These are phyloP conservation scores for Lichtheimia ornata DNA, from an alignment of 371 early-diverging fungal species.

Conservation along the genomic window DNA sequence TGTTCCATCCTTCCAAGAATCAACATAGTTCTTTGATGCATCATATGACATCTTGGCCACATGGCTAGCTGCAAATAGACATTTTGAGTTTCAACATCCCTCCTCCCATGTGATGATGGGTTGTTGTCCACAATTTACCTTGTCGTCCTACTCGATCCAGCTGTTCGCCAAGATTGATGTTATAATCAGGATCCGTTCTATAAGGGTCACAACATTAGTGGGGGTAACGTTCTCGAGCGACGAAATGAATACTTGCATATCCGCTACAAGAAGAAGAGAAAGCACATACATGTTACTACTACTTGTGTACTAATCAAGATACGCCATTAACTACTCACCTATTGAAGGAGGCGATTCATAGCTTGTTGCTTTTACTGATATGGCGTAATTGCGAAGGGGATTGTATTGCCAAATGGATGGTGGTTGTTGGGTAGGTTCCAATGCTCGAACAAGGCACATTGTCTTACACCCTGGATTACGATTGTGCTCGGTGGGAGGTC, in stretches of 20 bases:
- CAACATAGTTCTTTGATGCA: conserved; percentile 11
- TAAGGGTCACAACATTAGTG: not conserved
- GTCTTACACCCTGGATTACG: not conserved
- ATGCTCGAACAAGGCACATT: conserved; percentile 9
- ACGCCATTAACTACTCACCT: not conserved
- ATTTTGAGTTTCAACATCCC: not conserved
- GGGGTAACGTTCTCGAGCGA: not conserved
- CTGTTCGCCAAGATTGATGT: conserved; percentile 8
- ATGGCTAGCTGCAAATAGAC: not conserved
- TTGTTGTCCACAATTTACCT: not conserved
- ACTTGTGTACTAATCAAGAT: not conserved
- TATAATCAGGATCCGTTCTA: conserved; percentile 6
- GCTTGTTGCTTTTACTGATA: not conserved
- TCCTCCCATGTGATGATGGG: not conserved
- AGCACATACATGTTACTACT: not conserved
- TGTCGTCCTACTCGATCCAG: conserved; percentile 3
- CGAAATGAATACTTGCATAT: not conserved
- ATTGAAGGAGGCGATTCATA: too few relatives aligned
- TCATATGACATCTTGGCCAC: conserved; percentile 12
- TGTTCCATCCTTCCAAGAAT: conserved; percentile 24
- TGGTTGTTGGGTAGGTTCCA: not conserved
- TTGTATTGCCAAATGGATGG: conserved; percentile 2
- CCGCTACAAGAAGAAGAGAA: not conserved
- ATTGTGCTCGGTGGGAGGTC: conserved; percentile 1
- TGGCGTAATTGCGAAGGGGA: conserved; percentile 11